Evolutionary conservation across 768 basidiomycete genomes (phyloP), one percentile per base, ranked within the genome.

Genomic region (Lentinula sp.): DNA sequence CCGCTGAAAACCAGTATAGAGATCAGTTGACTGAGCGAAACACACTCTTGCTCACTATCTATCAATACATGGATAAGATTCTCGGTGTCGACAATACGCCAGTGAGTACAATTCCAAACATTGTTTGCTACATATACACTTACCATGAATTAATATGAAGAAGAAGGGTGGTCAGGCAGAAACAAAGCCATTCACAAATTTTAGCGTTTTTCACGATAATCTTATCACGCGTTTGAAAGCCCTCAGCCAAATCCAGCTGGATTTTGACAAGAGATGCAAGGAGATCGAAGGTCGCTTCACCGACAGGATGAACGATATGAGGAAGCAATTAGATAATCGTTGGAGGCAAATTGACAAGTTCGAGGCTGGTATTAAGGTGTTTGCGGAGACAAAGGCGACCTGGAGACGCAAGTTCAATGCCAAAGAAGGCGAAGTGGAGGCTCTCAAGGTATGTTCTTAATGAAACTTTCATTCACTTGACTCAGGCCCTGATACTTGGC

Each of bases 291-390:
- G 73, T 4, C 80, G 80, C 23, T 92, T 89, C 65, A 72, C 77
- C 5, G 93, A 95, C 48, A 88, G 85, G 73, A 72, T 96, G 65
- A 79, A 70, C 21, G 86, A 89, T 10, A 85, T 98, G 78, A 84
- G 89, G 69, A 92, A 89, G 67, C 93, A 95, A 68, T 81, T 96
- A 28, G 96, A 98, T 64, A 75, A 79, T 31, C 85, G 93, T 64
- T 95, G 94, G 91, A 87, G 86, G 67, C 91, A 96, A 70, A 83
- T 99, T 59, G 95, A 98, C 75, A 91, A 88, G 67, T 95, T 98
- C 65, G 95, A 98, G 72, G 76, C 80, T 21, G 87, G 91, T 50
- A 81, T 97, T 57, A 95, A 91, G 78, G 80, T 82, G 9, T 86
- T 89, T 62, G 86, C 86, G 0, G 89, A 95, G 58, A 83, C 84